A percentile compares a stretch with the other conserved stretches of the same genome.
Conservation (phyloP, 257 asterid species). For the Solanum ossicruentum region DNA sequence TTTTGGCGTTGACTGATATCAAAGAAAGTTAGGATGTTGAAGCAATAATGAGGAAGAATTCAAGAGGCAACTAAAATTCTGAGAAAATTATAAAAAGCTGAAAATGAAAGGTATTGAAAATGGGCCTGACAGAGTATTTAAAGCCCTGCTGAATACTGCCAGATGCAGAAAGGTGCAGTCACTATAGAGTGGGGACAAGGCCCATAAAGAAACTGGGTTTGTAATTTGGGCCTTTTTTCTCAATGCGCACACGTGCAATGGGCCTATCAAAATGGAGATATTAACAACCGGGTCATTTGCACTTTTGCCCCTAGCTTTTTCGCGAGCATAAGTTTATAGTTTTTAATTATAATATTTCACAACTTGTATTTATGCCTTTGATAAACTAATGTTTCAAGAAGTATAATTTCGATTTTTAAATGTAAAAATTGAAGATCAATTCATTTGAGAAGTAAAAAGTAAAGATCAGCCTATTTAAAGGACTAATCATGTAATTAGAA, state of each 20-base stretch:
- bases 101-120: neutral
- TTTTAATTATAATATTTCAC: neutral
- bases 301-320: neutral
- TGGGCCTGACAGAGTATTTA: neutral
- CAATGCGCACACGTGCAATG: neutral
- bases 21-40: neutral
- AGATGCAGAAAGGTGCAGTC: neutral
- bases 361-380: neutral
- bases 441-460: too few species aligned
- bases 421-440: neutral
- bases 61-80: neutral
- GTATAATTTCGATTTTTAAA: neutral
- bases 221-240: neutral
- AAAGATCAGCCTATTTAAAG: neutral
- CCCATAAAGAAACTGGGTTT: neutral
- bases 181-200: neutral
- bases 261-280: neutral
- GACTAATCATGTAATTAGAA: neutral
- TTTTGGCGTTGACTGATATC: neutral
- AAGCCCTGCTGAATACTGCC: neutral
- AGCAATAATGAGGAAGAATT: neutral
- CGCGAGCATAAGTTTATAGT: neutral
- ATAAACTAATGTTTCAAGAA: too few species aligned
- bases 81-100: neutral
- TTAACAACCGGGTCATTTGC: neutral